A percentile compares a stretch with the other conserved stretches of the same genome.
Evolutionary conservation across 2,329 filamentous ascomycete genomes (phyloP).

Genomic region (Fusarium falciforme): DNA sequence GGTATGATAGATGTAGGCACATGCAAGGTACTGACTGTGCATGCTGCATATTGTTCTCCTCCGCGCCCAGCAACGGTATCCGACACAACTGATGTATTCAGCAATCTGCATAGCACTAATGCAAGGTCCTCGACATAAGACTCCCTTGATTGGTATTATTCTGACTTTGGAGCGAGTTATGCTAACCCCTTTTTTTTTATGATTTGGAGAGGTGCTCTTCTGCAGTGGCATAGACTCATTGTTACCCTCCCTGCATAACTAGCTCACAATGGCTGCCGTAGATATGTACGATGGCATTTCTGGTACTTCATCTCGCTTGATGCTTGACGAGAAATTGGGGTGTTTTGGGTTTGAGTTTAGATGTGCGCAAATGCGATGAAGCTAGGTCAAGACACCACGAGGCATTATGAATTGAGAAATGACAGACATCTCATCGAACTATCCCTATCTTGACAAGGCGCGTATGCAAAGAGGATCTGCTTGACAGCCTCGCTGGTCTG

Average conservation of each 20-base stretch:
- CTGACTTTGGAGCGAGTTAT: neutral
- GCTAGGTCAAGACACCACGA: neutral
- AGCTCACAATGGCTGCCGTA: neutral
- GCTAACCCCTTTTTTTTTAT: neutral
- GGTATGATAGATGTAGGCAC: neutral
- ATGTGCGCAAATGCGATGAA: no score
- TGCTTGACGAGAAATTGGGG: neutral
- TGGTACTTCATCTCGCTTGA: neutral
- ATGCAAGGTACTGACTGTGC: neutral
- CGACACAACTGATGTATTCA: neutral
- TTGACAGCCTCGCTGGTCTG: neutral
- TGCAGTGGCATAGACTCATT: neutral
- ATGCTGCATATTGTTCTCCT: neutral
- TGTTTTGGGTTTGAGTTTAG: no score
- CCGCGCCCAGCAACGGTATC: neutral
- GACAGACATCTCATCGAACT: neutral
- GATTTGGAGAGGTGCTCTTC: neutral
- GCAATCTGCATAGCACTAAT: neutral
- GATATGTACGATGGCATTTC: neutral
- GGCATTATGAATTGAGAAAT: neutral
- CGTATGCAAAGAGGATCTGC: neutral
- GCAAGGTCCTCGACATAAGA: neutral
- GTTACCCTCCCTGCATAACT: neutral
- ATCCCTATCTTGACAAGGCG: neutral
- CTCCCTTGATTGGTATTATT: neutral